Conservation (phyloP, 2,329 filamentous ascomycete genomes). For the Orbilia brochopaga region DNA sequence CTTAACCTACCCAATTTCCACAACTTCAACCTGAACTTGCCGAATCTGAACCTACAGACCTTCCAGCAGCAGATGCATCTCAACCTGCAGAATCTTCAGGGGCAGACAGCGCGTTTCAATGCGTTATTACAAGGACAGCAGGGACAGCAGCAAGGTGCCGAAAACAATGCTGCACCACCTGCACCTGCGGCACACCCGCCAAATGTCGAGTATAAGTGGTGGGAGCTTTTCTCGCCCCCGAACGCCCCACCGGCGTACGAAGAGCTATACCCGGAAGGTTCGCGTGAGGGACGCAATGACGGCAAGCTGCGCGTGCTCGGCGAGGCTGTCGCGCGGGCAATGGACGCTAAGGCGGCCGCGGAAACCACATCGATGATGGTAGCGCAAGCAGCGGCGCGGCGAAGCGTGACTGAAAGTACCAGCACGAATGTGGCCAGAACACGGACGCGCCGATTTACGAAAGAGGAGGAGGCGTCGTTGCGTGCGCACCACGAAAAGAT, state of each 20-base stretch:
- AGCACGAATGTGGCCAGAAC: constrained; percentile 40
- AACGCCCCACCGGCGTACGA: constrained; percentile 75
- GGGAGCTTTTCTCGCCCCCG: constrained; percentile 68
- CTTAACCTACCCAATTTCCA: constrained; percentile 77
- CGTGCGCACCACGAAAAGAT: constrained; percentile 68
- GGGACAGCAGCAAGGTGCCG: constrained; percentile 63
- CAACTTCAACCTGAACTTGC: constrained; percentile 66
- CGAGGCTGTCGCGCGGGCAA: constrained; percentile 66
- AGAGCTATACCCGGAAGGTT: constrained; percentile 71
- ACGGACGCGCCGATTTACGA: constrained; percentile 60
- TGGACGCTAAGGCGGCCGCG: constrained; percentile 66
- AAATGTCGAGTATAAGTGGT: constrained; percentile 68
- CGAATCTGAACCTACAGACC: constrained; percentile 70
- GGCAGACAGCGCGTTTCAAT: constrained; percentile 45
- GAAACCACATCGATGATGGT: constrained; percentile 56
- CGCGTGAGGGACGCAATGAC: constrained; percentile 21
- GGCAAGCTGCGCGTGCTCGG: constrained; percentile 59
- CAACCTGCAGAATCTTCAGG: constrained; percentile 40
- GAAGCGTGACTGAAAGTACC: constrained; percentile 59
- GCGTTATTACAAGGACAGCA: constrained; percentile 31
- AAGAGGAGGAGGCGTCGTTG: constrained; percentile 70
- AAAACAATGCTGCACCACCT: constrained; percentile 67
- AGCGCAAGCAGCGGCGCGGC: constrained; percentile 53
- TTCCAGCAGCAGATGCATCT: constrained; percentile 63
- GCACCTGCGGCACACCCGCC: constrained; percentile 25